Conservation (phyloP, 129 eudicot species). For the Logfia minima region DNA sequence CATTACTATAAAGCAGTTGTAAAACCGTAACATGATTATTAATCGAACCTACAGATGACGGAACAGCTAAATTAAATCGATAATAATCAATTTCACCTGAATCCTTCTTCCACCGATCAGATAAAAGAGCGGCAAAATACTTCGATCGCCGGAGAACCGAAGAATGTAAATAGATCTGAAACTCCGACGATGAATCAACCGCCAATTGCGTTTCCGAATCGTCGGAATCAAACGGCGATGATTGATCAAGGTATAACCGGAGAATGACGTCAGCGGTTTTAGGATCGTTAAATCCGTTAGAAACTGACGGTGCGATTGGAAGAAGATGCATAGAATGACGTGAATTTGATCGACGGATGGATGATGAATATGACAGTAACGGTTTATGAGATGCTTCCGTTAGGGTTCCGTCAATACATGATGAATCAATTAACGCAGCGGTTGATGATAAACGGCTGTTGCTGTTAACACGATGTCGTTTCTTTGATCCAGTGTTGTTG, state of each 20-base stretch:
- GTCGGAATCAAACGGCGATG: conserved; percentile 40
- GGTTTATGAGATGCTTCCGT: neutral
- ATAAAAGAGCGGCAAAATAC: conserved; percentile 73
- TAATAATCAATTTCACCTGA: conserved; percentile 28
- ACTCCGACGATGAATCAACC: conserved; percentile 40
- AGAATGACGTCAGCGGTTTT: conserved; percentile 83
- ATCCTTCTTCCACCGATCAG: conserved; percentile 74
- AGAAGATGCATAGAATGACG: conserved; percentile 20
- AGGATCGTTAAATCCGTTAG: conserved; percentile 62
- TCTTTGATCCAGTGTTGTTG: neutral
- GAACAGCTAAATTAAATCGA: conserved; percentile 47
- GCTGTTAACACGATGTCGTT: neutral
- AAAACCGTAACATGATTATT: conserved; percentile 53
- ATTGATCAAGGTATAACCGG: conserved; percentile 51
- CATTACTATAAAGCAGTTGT: conserved; percentile 56
- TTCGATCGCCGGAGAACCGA: conserved; percentile 50
- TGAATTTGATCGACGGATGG: conserved; percentile 42
- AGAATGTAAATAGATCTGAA: conserved; percentile 68
- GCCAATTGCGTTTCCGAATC: conserved; percentile 38
- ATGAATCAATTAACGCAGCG: conserved; percentile 4
- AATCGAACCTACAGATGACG: conserved; percentile 46
- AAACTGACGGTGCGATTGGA: conserved; percentile 18
- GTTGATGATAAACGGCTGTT: neutral
- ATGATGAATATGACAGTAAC: neutral
- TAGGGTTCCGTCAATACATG: neutral